phyloP scores from a whole-genome alignment of 371 early-diverging fungal species.

The Mortierella sp. region DNA sequence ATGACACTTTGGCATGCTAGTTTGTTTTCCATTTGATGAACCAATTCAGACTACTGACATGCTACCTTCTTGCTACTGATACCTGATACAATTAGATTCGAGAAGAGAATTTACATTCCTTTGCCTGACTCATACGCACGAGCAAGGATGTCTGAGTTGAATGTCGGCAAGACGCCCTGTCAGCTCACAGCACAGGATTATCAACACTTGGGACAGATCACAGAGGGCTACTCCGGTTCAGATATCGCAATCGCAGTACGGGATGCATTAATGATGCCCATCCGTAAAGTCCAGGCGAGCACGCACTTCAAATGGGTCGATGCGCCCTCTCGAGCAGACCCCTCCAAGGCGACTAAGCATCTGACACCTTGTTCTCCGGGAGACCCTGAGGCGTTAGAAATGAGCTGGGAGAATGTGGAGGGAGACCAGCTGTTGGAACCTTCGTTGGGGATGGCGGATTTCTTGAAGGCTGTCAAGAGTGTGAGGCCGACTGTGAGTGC shows the following conservation, averaged over 20 bases:
- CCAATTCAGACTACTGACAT: neutral
- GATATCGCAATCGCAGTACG: slow-evolving; percentile 95
- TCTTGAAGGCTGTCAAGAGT: slow-evolving; percentile 84
- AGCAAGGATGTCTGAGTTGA: slow-evolving; percentile 91
- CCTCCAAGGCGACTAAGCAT: slow-evolving; percentile 64
- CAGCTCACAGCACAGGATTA: slow-evolving; percentile 79
- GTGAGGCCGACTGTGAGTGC: slow-evolving; percentile 90
- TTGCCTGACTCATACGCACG: slow-evolving; percentile 92
- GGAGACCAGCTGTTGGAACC: slow-evolving; percentile 94
- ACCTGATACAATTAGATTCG: slow-evolving; percentile 75
- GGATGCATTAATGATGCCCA: slow-evolving; percentile 97
- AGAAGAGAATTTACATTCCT: slow-evolving; percentile 97
- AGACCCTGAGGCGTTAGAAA: slow-evolving; percentile 87
- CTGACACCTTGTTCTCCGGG: slow-evolving; percentile 97
- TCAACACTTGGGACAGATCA: slow-evolving; percentile 79
- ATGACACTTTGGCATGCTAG: no score
- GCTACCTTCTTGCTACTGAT: neutral
- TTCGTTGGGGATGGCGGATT: slow-evolving; percentile 85
- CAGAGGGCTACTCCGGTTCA: slow-evolving; percentile 94
- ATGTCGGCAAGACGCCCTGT: slow-evolving; percentile 93
- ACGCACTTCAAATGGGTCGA: slow-evolving; percentile 94
- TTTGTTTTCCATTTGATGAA: neutral
- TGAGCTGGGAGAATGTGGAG: slow-evolving; percentile 92
- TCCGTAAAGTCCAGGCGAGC: slow-evolving; percentile 95
- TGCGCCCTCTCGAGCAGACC: slow-evolving; percentile 75